Percentiles rank a stretch among this genome's conserved stretches.
phyloP scores from a whole-genome alignment of 2,329 filamentous ascomycete genomes.

The Tolypocladium endophyticum region DNA sequence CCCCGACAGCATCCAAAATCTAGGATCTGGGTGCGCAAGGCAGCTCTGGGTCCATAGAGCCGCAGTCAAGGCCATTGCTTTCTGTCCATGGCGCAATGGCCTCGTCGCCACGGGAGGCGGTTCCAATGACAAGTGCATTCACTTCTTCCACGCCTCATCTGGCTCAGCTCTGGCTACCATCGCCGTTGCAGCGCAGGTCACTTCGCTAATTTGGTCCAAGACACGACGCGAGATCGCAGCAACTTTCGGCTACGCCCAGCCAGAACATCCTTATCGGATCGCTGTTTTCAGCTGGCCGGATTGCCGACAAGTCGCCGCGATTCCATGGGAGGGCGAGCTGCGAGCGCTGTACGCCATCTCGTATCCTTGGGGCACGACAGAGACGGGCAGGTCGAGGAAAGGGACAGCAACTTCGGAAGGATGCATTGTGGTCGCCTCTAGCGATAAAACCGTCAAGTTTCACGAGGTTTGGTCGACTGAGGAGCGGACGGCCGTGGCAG shows the following conservation, averaged over 20 bases:
- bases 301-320: constrained; percentile 73
- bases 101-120: constrained; percentile 86
- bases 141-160: constrained; percentile 83
- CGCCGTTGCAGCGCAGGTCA: constrained; percentile 86
- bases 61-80: constrained; percentile 92
- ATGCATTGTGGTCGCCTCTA: constrained; percentile 84
- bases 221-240: constrained; percentile 80
- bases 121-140: constrained; percentile 88
- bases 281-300: constrained; percentile 93
- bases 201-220: constrained; percentile 80
- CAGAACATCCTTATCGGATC: constrained; percentile 79
- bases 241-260: constrained; percentile 87
- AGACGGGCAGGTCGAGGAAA: constrained; percentile 13
- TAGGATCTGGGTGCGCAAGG: constrained; percentile 48
- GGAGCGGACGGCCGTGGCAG: constrained; percentile 39
- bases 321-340: constrained; percentile 73
- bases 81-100: constrained; percentile 86
- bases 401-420: constrained; percentile 21
- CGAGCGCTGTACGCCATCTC: constrained; percentile 80
- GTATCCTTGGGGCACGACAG: constrained; percentile 49
- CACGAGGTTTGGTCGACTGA: constrained; percentile 83
- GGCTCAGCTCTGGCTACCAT: constrained; percentile 83
- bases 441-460: constrained; percentile 87
- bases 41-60: constrained; percentile 72
- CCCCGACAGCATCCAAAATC: constrained; percentile 29